Percentiles rank a stretch among this genome's conserved stretches.
These are phyloP conservation scores for Cyathus striatus DNA, from an alignment of 768 basidiomycete genomes.

Conservation along the genomic window DNA sequence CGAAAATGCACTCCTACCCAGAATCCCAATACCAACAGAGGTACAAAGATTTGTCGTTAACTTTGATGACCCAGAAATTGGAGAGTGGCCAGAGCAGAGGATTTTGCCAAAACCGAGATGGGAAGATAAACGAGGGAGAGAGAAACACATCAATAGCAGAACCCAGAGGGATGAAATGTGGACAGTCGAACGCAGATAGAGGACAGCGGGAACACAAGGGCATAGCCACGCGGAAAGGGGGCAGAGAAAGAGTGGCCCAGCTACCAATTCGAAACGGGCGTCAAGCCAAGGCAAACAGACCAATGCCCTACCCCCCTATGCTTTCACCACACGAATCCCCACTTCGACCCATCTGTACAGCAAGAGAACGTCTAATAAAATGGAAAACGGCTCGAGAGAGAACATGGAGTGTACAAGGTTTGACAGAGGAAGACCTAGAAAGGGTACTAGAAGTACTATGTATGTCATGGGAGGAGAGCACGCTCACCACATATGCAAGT, in stretches of 20 bases:
- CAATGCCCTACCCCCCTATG: too few relatives aligned
- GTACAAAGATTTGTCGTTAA: conserved; percentile 20
- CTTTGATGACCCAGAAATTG: conserved; percentile 9
- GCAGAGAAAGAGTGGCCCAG: conserved; percentile 1
- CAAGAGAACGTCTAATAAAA: background rate
- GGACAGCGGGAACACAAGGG: background rate
- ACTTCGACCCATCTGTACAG: background rate
- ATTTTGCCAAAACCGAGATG: background rate
- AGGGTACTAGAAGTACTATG: background rate
- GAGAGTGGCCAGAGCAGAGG: conserved; percentile 1
- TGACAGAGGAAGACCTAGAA: background rate
- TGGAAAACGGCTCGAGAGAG: background rate
- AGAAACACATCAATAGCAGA: background rate
- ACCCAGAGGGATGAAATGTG: background rate
- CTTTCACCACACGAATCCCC: background rate
- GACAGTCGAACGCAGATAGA: background rate
- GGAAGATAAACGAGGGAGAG: background rate
- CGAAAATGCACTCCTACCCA: conserved; percentile 19
- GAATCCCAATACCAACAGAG: conserved; percentile 17
- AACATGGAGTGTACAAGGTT: background rate
- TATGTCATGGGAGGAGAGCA: background rate
- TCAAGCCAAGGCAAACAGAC: too few relatives aligned
- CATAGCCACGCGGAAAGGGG: background rate
- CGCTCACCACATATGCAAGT: background rate
- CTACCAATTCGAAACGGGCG: background rate